Evolutionary conservation across 2,329 filamentous ascomycete genomes (phyloP).

Genomic region (Plenodomus biglobosus): DNA sequence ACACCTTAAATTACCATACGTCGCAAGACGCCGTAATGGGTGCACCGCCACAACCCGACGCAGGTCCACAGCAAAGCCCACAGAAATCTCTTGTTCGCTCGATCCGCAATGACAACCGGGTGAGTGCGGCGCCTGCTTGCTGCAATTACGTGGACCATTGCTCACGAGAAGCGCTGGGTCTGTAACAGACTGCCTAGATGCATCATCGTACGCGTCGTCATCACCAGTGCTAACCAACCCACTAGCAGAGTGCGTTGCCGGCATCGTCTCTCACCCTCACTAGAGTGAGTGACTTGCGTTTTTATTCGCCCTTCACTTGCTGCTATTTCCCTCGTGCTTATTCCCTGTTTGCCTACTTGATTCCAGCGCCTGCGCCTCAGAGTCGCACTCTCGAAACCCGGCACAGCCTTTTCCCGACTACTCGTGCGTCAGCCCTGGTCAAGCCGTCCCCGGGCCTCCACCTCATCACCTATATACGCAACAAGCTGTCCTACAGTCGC

Average conservation of each 20-base stretch:
- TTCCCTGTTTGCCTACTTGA: slow-evolving; percentile 3
- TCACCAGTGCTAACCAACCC: slow-evolving; percentile 5
- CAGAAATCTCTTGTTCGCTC: slow-evolving; percentile 2
- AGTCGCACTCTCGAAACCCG: too few relatives aligned
- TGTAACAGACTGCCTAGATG: slow-evolving; percentile 11
- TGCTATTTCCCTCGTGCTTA: slow-evolving; percentile 1
- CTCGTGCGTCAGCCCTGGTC: slow-evolving; percentile 14
- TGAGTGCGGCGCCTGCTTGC: slow-evolving; percentile 4
- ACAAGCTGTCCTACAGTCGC: background rate
- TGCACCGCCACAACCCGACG: slow-evolving; percentile 8
- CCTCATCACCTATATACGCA: slow-evolving; percentile 10
- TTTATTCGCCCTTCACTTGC: slow-evolving; percentile 4
- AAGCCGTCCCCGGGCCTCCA: slow-evolving; percentile 5
- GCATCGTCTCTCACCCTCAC: slow-evolving; percentile 3
- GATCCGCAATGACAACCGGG: background rate
- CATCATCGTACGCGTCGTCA: slow-evolving; percentile 20
- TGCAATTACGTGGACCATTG: slow-evolving; percentile 11
- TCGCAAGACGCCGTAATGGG: too few relatives aligned
- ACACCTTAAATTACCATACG: too few relatives aligned
- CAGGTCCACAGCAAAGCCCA: background rate
- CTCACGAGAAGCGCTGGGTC: slow-evolving; percentile 9
- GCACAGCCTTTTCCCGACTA: slow-evolving; percentile 12
- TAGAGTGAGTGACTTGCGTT: background rate
- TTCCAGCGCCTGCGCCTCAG: background rate
- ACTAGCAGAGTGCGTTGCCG: slow-evolving; percentile 4